A percentile compares a stretch with the other conserved stretches of the same genome.
phyloP scores from a whole-genome alignment of 495 filamentous ascomycete species.

The Bacidia gigantensis region DNA sequence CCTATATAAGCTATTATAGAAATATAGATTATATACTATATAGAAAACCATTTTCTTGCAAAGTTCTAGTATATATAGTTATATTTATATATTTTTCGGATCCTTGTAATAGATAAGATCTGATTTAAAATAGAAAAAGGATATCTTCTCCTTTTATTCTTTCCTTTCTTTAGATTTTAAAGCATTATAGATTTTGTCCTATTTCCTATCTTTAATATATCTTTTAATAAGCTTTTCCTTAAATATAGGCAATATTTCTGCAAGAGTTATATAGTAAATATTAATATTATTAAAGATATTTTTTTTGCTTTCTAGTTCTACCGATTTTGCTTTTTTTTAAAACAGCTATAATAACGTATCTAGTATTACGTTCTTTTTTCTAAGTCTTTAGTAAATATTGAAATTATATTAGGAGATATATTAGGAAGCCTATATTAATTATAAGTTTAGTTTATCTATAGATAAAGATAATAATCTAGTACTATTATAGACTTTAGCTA shows the following conservation, averaged over 20 bases:
- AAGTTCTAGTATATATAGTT: neutral
- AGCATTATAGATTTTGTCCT: neutral
- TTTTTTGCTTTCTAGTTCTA: neutral
- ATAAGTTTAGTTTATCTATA: neutral
- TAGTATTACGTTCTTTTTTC: neutral
- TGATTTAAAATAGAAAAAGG: neutral
- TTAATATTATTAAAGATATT: neutral
- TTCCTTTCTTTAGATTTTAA: neutral
- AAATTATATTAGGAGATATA: neutral
- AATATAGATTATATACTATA: neutral
- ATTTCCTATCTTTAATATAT: neutral
- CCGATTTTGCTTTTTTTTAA: neutral
- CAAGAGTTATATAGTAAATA: neutral
- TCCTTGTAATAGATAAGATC: neutral
- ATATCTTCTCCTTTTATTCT: neutral
- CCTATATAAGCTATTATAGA: neutral
- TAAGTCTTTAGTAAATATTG: neutral
- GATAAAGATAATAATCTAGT: neutral
- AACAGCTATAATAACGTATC: neutral
- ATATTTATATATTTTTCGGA: neutral
- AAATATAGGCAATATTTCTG: neutral
- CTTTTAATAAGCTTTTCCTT: neutral
- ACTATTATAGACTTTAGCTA: neutral
- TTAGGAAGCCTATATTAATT: neutral
- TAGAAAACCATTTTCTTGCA: neutral